Evolutionary conservation across 2,329 filamentous ascomycete genomes (phyloP).

Genomic region (Trichoderma breve): DNA sequence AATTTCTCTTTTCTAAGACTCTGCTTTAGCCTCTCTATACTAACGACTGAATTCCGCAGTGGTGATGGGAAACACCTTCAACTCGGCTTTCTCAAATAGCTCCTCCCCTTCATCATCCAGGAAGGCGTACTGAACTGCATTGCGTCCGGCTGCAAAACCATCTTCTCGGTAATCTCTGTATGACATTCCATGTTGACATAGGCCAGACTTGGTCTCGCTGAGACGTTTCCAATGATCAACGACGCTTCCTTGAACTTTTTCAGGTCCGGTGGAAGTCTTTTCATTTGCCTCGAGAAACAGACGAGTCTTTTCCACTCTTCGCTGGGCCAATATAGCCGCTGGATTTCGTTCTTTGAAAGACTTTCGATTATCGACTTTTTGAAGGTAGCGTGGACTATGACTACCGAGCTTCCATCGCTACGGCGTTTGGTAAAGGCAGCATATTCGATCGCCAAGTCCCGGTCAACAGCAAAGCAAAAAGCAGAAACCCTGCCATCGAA

Average conservation of each 20-base stretch:
- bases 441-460: not conserved
- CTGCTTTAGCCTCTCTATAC: not conserved
- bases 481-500: not conserved
- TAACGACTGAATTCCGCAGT: not conserved
- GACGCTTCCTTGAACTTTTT: not conserved
- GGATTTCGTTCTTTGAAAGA: not conserved
- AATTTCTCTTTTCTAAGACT: not conserved
- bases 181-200: not conserved
- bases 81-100: not conserved
- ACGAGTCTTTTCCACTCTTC: not conserved
- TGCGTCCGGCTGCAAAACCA: not conserved
- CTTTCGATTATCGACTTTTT: not conserved
- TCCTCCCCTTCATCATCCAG: not conserved
- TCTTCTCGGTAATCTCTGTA: not conserved
- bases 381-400: not conserved
- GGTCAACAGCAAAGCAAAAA: not conserved
- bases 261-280: not conserved
- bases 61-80: not conserved
- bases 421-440: not conserved
- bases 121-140: not conserved
- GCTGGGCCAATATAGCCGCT: not conserved
- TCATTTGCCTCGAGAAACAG: not conserved
- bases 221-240: not conserved
- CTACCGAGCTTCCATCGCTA: not conserved
- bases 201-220: not conserved